A percentile compares a stretch with the other conserved stretches of the same genome.
Conservation (phyloP, 1,284 basidiomycete genomes). For the Exobasidium cylindrosporum region DNA sequence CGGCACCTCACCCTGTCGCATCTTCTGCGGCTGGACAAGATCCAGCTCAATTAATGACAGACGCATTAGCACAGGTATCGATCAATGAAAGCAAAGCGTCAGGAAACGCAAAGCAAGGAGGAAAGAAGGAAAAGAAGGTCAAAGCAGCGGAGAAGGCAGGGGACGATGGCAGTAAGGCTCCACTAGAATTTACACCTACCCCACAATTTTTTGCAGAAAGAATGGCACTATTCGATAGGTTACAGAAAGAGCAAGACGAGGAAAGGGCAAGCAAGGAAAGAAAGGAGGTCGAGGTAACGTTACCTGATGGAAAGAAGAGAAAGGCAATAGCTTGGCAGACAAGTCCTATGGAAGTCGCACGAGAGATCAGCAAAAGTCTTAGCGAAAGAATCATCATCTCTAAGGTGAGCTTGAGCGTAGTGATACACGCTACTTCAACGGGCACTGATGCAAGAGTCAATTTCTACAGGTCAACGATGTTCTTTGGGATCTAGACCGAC, state of each 20-base stretch:
- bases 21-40: slow-evolving; percentile 4
- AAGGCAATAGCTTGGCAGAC: slow-evolving; percentile 91
- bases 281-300: slow-evolving; percentile 76
- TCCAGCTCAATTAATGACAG: slow-evolving; percentile 2
- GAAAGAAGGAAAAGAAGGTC: slow-evolving; percentile 41
- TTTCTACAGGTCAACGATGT: slow-evolving; percentile 64
- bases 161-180: slow-evolving; percentile 29
- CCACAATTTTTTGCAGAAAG: slow-evolving; percentile 86
- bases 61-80: slow-evolving; percentile 1
- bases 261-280: slow-evolving; percentile 68
- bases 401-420: slow-evolving; percentile 62
- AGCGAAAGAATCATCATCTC: slow-evolving; percentile 89
- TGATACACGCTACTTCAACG: background rate
- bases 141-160: slow-evolving; percentile 30
- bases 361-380: slow-evolving; percentile 79
- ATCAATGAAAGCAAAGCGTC: slow-evolving; percentile 21
- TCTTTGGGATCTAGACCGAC: slow-evolving; percentile 93
- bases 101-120: slow-evolving; percentile 19
- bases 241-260: slow-evolving; percentile 80
- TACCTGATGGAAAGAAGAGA: slow-evolving; percentile 80
- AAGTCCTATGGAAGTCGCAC: slow-evolving; percentile 87
- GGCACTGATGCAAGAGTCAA: slow-evolving; percentile 59
- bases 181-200: slow-evolving; percentile 69
- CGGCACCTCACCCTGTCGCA: slow-evolving; percentile 8
- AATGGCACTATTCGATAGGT: slow-evolving; percentile 82